Evolutionary conservation across 1,284 basidiomycete species (phyloP), one percentile per base, ranked within the genome.

Genomic region (Chondrostereum purpureum): DNA sequence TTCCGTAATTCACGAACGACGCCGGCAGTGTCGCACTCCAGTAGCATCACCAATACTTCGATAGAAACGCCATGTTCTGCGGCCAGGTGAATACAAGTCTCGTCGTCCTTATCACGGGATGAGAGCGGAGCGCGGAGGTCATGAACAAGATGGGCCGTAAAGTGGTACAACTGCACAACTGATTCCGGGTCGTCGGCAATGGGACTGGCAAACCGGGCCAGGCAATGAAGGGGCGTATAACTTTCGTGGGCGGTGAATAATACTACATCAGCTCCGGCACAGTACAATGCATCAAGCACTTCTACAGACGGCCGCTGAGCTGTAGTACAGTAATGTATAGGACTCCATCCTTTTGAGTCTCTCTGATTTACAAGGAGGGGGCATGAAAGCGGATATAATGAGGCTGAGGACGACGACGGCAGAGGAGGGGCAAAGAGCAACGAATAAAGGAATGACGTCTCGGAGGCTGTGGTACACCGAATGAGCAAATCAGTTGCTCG

Each of bases 51-150:
- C 33, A 88, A 61, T 16, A 87, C 61, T 45, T 81, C 78, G 17
- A 77, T 62, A 59, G 70, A 82, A 47, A 86, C 80, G 10, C 94
- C 95, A 49, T 87, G 84, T 55, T 92, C 86, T 4, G 95, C 94
- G 16, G 94, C 94, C 44, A 97, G 74, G 67, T 98, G 94, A 51
- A 97, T 81, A 53, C 93, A 94, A 39, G 90, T 95, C 57, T 97
- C 86, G 37, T 91, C 88, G 47, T 91, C 77, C 44, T 77, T 80
- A 64, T 97, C 93, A 24, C 68, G 63, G 13, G 83, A 81, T 18
- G 73, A 69, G 35, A 88, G 58, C 0, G 84, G 82, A 3, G 81
- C 79, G 34, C 73, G 73, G 19, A 87, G 73, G 57, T 85, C 79
- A 44, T 69, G 68, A 34, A 87, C 70, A 42, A 88, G 72, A 58